Evolutionary conservation across 2,329 filamentous ascomycete species (phyloP), one percentile per base, ranked within the genome.

Genomic region (Aspergillus pseudoterreus): DNA sequence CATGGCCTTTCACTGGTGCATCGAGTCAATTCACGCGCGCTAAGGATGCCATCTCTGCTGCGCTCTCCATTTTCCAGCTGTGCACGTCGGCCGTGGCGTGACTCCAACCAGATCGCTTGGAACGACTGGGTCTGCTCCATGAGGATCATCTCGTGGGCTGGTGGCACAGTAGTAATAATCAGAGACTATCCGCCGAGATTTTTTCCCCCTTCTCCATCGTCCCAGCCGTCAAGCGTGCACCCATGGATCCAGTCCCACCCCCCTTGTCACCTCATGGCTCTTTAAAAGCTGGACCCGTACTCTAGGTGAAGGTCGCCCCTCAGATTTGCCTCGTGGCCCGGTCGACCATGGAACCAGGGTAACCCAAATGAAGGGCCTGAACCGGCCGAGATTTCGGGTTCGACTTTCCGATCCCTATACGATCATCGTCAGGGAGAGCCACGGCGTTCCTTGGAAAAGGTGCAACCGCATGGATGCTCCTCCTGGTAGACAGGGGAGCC

Each of bases 11-110:
- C 45, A 53, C 32, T 51, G 50, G 49, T 39, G 39, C 47, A 54
- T 52, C 53, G 51, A 57, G 54, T 51, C 52, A 54, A 51, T 46
- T 44, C 38, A n/a, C 45, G 32, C 45, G 32, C 50, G 39, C 50
- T 48, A 47, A 43, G 36, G 27, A 47, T 42, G 22, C 24, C 30
- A 43, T 44, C 36, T 51, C 49, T 44, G 44, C 49, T 38, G 43
- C 38, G 8, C 11, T 41, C 48, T 50, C 48, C 49, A 51, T 46
- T 47, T 54, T 51, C 51, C 54, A 54, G 52, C 52, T 50, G 44
- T 22, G 22, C 22, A 22, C 22, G 22, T 22, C 22, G 22, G 5
- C 22, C 22, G 22, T 22, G 22, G 22, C 22, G 22, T 4, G 22
- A 22, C 22, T 22, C 22, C 22, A 6, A 22, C 22, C 22, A 22